Evolutionary conservation across 768 basidiomycete genomes (phyloP).

Genomic region (Boletus rufocinnamomeus): DNA sequence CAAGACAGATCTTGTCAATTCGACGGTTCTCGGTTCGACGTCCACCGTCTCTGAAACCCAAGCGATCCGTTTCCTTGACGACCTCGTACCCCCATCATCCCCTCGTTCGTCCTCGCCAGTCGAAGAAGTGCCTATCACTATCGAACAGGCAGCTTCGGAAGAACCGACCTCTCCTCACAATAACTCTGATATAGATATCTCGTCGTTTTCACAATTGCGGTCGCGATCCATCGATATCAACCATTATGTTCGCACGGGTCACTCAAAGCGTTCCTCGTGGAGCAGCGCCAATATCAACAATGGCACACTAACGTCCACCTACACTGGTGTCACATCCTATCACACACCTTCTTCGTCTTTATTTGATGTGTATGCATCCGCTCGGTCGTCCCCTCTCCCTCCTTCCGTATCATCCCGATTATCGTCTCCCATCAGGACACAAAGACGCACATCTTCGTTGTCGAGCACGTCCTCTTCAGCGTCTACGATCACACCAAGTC

Average conservation of each 20-base stretch:
- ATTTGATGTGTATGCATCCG: slow-evolving; percentile 61
- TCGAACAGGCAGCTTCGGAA: slow-evolving; percentile 17
- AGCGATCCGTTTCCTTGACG: slow-evolving; percentile 55
- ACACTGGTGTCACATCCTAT: slow-evolving; percentile 62
- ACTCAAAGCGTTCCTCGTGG: slow-evolving; percentile 48
- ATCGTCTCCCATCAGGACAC: slow-evolving; percentile 29
- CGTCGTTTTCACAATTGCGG: slow-evolving; percentile 26
- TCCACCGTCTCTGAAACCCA: slow-evolving; percentile 40
- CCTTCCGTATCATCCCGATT: slow-evolving; percentile 31
- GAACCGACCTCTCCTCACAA: slow-evolving; percentile 10
- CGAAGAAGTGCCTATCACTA: slow-evolving; percentile 16
- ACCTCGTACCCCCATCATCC: slow-evolving; percentile 49
- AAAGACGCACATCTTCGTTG: slow-evolving; percentile 43
- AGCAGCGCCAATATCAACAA: slow-evolving; percentile 43
- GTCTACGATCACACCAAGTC: slow-evolving; percentile 60
- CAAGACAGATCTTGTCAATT: slow-evolving; percentile 61
- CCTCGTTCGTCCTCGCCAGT: slow-evolving; percentile 10
- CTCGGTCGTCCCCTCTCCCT: slow-evolving; percentile 59
- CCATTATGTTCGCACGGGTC: slow-evolving; percentile 28
- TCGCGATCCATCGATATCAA: slow-evolving; percentile 28
- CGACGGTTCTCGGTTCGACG: slow-evolving; percentile 15
- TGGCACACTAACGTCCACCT: slow-evolving; percentile 59
- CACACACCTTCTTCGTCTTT: slow-evolving; percentile 82
- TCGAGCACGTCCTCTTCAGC: slow-evolving; percentile 40
- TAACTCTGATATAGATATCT: slow-evolving; percentile 17